A percentile compares a stretch with the other conserved stretches of the same genome.
These are phyloP conservation scores for Geoglossum cookeanum DNA, from an alignment of 2,329 filamentous ascomycete species.

Conservation along the genomic window DNA sequence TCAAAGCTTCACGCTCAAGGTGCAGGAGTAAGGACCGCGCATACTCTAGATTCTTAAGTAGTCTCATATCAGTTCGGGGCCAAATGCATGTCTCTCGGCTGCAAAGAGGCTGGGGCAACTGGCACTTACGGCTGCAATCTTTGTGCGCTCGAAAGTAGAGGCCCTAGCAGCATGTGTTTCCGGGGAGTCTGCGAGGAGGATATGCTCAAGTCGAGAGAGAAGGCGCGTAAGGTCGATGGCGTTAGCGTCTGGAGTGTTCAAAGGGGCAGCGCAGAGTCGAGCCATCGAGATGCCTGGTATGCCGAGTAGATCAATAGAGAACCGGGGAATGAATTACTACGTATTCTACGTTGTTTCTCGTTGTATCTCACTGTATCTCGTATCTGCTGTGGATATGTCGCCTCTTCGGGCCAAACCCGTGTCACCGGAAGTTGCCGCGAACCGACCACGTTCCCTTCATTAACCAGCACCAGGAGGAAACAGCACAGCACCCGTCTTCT, in stretches of 20 bases:
- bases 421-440: background rate
- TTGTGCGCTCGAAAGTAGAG: slow-evolving; percentile 47
- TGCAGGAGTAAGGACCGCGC: slow-evolving; percentile 48
- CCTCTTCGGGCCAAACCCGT: too few species aligned
- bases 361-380: background rate
- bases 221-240: slow-evolving; percentile 37
- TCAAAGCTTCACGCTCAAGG: slow-evolving; percentile 48
- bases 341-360: too few species aligned
- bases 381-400: too few species aligned
- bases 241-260: background rate
- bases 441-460: background rate
- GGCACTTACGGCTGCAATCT: slow-evolving; percentile 31
- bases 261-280: background rate
- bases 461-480: too few species aligned
- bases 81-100: background rate
- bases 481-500: too few species aligned
- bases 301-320: background rate
- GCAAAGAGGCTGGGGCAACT: background rate
- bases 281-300: background rate
- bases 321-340: background rate
- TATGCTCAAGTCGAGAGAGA: slow-evolving; percentile 44
- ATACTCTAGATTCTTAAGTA: slow-evolving; percentile 46
- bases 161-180: slow-evolving; percentile 34
- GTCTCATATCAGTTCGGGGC: background rate
- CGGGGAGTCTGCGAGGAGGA: slow-evolving; percentile 40